These are phyloP conservation scores for Apophysomyces variabilis DNA, from an alignment of 371 early-diverging fungal species.

Conservation along the genomic window DNA sequence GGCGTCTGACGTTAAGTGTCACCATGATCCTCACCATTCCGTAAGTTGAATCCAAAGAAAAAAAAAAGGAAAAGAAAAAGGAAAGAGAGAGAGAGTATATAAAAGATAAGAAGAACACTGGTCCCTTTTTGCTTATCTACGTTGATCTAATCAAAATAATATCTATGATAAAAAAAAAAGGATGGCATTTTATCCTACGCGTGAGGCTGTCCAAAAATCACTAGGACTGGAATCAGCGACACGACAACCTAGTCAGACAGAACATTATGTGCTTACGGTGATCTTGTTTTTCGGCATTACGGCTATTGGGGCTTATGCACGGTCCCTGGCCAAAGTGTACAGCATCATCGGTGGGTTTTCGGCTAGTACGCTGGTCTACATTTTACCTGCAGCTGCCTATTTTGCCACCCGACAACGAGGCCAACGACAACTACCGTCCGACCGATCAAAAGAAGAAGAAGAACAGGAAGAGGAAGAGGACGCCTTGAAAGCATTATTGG, in stretches of 20 bases:
- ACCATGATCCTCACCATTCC: slow-evolving; percentile 60
- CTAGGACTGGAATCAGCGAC: slow-evolving; percentile 42
- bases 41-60: slow-evolving; percentile 28
- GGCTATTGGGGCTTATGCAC: slow-evolving; percentile 34
- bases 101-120: no score
- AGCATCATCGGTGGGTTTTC: slow-evolving; percentile 53
- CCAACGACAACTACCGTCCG: no score
- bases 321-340: slow-evolving; percentile 47
- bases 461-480: not conserved
- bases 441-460: no score
- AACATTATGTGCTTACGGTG: slow-evolving; percentile 45
- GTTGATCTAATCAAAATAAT: not conserved
- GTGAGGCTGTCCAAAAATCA: slow-evolving; percentile 46
- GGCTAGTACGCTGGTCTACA: slow-evolving; percentile 49
- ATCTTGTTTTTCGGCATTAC: slow-evolving; percentile 37
- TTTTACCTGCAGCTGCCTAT: slow-evolving; percentile 46
- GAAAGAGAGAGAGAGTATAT: no score
- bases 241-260: slow-evolving; percentile 31
- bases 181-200: slow-evolving; percentile 51
- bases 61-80: not conserved
- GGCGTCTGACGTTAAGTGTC: slow-evolving; percentile 53
- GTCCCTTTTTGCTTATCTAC: no score
- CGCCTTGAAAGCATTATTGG: not conserved
- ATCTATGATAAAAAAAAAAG: slow-evolving; percentile 12
- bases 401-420: slow-evolving; percentile 22